A percentile compares a stretch with the other conserved stretches of the same genome.
phyloP scores from a whole-genome alignment of 805 yeast genomes.

The Saccharomyces kudriavzevii region DNA sequence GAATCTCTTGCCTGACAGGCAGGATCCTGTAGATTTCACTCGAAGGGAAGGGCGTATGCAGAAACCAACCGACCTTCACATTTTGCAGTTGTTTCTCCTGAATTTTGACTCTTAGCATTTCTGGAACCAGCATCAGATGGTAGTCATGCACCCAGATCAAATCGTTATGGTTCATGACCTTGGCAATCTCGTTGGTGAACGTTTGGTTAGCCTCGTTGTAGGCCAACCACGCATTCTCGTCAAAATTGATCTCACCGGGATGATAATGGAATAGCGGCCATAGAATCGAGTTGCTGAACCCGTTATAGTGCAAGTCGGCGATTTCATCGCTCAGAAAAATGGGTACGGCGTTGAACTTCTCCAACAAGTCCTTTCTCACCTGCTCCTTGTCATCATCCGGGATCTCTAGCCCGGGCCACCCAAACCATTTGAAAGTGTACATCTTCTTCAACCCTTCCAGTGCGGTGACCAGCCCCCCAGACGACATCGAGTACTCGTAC shows the following conservation, averaged over 20 bases:
- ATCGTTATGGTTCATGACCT: conserved; percentile 70
- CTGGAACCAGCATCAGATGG: conserved; percentile 91
- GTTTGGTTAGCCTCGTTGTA: conserved; percentile 83
- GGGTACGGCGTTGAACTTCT: conserved; percentile 83
- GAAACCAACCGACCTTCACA: conserved; percentile 81
- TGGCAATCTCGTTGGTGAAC: conserved; percentile 69
- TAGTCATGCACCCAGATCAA: conserved; percentile 97
- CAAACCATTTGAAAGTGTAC: conserved; percentile 90
- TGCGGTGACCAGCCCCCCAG: conserved; percentile 96
- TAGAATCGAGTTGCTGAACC: conserved; percentile 85
- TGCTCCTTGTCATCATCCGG: conserved; percentile 64
- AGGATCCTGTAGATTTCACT: conserved; percentile 91
- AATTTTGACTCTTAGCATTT: conserved; percentile 64
- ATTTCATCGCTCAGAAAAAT: conserved; percentile 79
- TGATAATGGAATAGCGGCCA: conserved; percentile 99
- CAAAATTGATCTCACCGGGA: conserved; percentile 98
- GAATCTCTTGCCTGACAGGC: conserved; percentile 89
- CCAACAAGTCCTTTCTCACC: conserved; percentile 62
- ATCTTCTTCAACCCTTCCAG: conserved; percentile 81
- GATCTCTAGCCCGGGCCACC: conserved; percentile 94
- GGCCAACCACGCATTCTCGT: conserved; percentile 96
- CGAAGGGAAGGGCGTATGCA: conserved; percentile 97
- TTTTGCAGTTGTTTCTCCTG: conserved; percentile 38
- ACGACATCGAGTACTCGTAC: conserved; percentile 83
- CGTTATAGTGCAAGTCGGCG: conserved; percentile 94